Percentiles rank a stretch among this genome's conserved stretches.
Conservation (phyloP, 208 protist species). For the Leishmania aethiopica region DNA sequence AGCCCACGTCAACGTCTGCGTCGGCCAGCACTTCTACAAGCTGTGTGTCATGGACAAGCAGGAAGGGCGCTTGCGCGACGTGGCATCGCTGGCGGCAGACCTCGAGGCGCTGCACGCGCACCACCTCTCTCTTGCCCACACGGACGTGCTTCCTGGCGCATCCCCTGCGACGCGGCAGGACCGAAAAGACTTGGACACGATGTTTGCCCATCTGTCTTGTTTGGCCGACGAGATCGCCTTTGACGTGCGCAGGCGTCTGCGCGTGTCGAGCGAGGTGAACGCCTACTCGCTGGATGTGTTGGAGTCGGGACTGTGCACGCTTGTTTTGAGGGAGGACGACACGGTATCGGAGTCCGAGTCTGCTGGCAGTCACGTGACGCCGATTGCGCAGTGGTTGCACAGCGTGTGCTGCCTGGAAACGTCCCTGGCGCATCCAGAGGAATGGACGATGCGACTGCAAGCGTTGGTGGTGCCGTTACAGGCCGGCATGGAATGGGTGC, state of each 20-base stretch:
- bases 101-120: constrained; percentile 32
- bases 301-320: constrained; percentile 64
- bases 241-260: constrained; percentile 68
- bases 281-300: constrained; percentile 54
- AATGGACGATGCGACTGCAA: constrained; percentile 23
- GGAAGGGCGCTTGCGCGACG: constrained; percentile 17
- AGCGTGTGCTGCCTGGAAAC: constrained; percentile 58
- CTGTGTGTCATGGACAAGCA: constrained; percentile 58
- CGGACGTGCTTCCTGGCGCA: constrained; percentile 14
- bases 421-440: constrained; percentile 7
- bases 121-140: constrained; percentile 6
- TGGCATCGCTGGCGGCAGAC: constrained; percentile 20
- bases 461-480: constrained; percentile 19
- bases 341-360: neutral
- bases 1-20: constrained; percentile 78
- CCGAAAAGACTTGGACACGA: constrained; percentile 34
- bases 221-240: constrained; percentile 42
- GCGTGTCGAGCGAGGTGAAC: constrained; percentile 63
- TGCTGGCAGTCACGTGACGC: neutral
- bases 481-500: constrained; percentile 29
- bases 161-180: constrained; percentile 50
- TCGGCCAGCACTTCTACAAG: constrained; percentile 70
- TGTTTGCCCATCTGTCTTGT: constrained; percentile 54
- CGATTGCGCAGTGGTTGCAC: constrained; percentile 64
- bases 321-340: constrained; percentile 41